Base-by-base conservation (phyloP, 2,329 filamentous ascomycete species). In the Conoideocrella luteorostrata region DNA sequence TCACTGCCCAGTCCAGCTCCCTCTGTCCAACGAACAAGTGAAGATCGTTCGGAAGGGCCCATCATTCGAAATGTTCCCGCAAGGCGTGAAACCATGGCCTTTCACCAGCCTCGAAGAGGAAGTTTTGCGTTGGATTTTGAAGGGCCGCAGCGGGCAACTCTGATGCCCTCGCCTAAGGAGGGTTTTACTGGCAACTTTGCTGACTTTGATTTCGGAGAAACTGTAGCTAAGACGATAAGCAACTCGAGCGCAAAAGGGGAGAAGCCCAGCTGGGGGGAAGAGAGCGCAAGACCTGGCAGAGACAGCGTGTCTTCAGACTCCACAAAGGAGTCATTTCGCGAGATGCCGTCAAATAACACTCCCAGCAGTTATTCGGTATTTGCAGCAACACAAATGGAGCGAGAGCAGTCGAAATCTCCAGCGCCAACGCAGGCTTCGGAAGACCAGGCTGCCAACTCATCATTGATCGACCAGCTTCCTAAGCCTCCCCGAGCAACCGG, bases 41-140 rank as follows among this genome's bases (percentile, higher is more conserved):
- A 69, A 39, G 65, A 72, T 34, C 67, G 69, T n/a, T 53, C 54
- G 45, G 62, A 56, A 45, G 56, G 24, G 50, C 72, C 72, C 1
- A 58, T 74, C 4, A 70, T 77, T 30, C 68, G 66, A 26, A 69
- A 69, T 34, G 69, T 75, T 1, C 51, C 55, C n/a, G 71, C 74
- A 4, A 72, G 70, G 54, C 70, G 74, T 24, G 72, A 78, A 34
- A 75, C 72, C 1, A 52, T 74, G 12, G 70, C 70, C 0, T 67
- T 73, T 17, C 65, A 66, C 48, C 63, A 66, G 0, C 64, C 71
- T 2, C 63, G 68, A 17, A 64, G 70, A 28, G 63, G 65, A 36
- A 78, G 75, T 51, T 62, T 77, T 43, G 67, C 69, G 4, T 70
- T 72, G 61, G 68, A 49, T 5, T 49, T 56, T n/a, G 54, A 58